Evolutionary conservation across 1,139 yeast genomes (phyloP).

Genomic region (Saccharomyces hybrid): DNA sequence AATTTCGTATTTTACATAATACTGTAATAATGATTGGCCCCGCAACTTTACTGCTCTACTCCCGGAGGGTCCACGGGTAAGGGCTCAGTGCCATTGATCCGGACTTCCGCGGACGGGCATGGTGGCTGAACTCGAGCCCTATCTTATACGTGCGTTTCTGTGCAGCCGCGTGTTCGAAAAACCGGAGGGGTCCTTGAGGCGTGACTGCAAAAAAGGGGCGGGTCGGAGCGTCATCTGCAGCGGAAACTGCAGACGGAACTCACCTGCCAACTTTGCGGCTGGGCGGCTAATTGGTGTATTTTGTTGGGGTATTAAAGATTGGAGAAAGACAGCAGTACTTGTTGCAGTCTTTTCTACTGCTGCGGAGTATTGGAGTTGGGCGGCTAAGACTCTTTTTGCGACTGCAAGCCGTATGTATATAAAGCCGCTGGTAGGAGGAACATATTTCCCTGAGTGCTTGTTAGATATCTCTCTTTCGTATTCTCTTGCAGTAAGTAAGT

Average conservation of each 20-base stretch:
- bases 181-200: neutral
- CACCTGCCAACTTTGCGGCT: neutral
- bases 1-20: neutral
- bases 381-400: neutral
- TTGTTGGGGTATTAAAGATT: neutral
- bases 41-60: neutral
- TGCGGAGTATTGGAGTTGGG: neutral
- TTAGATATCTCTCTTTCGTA: neutral
- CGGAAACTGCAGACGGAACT: neutral
- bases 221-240: conserved; percentile 1
- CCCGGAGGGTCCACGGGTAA: neutral
- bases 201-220: neutral
- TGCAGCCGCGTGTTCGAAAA: neutral
- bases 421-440: neutral
- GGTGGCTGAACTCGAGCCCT: neutral
- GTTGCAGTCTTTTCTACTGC: neutral
- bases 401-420: neutral
- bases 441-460: neutral
- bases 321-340: neutral
- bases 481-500: neutral
- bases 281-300: neutral
- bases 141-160: neutral
- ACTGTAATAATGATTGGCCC: neutral
- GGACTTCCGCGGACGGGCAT: neutral
- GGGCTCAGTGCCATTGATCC: neutral